Conservation (phyloP, 495 filamentous ascomycete genomes). For the Lasiosphaeria hispida region DNA sequence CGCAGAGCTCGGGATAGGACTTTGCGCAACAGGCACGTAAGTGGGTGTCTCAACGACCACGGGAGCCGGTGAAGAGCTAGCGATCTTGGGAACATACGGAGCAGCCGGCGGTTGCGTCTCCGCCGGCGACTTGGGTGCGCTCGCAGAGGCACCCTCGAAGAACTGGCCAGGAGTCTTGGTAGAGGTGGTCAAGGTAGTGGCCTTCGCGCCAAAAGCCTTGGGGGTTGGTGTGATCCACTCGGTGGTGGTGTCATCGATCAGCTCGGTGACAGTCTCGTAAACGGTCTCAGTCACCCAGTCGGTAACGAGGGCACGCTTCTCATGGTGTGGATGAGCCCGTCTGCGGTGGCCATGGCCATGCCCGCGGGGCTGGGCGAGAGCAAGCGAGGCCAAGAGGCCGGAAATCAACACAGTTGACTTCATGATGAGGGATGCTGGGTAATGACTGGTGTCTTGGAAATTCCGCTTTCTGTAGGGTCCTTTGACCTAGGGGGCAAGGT, state of each 20-base stretch:
- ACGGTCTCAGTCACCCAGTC: constrained; percentile 49
- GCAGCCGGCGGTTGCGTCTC: constrained; percentile 17
- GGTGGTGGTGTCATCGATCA: constrained; percentile 44
- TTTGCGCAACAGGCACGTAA: constrained; percentile 15
- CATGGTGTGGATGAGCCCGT: constrained; percentile 29
- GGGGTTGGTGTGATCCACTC: constrained; percentile 35
- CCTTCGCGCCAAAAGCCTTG: constrained; percentile 15
- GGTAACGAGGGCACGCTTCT: constrained; percentile 45
- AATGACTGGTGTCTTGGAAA: constrained; percentile 1
- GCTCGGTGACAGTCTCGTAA: constrained; percentile 46
- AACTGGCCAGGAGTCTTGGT: constrained; percentile 38
- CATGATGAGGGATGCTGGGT: constrained; percentile 35
- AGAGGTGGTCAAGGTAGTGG: constrained; percentile 4
- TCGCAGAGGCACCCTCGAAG: constrained; percentile 30
- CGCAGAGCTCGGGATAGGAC: constrained; percentile 5
- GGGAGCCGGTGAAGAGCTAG: neutral
- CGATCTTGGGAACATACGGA: constrained; percentile 20
- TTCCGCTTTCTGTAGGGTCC: neutral
- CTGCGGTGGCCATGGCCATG: constrained; percentile 38
- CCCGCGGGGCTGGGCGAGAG: constrained; percentile 44
- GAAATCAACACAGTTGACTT: constrained; percentile 44
- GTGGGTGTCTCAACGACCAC: constrained; percentile 6
- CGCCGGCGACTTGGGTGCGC: constrained; percentile 15
- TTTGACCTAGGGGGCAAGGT: too few species aligned
- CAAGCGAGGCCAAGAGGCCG: constrained; percentile 43